These are phyloP conservation scores for Mortierella hygrophila DNA, from an alignment of 192 early-diverging fungal genomes.

Conservation along the genomic window DNA sequence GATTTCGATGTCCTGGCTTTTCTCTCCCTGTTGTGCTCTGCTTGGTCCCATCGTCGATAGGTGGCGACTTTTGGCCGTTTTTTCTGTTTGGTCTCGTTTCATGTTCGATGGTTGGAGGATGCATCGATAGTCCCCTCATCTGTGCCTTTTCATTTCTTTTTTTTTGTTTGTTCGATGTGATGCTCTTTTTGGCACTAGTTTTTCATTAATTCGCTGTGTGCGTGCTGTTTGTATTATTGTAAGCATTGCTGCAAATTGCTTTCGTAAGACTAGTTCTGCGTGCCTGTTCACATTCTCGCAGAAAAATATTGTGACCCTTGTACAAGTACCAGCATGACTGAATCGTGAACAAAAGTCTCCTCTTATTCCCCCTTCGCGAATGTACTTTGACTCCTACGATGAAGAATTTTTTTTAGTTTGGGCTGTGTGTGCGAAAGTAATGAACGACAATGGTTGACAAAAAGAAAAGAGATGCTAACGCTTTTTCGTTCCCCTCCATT, in stretches of 20 bases:
- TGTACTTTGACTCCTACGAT: no score
- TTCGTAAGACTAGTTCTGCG: neutral
- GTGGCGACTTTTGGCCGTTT: constrained; percentile 5
- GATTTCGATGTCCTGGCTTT: neutral
- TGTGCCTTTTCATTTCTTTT: neutral
- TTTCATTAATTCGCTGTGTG: neutral
- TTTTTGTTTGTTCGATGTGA: neutral
- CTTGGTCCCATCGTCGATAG: neutral
- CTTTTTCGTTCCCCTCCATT: no score
- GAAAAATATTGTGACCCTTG: neutral
- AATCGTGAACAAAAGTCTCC: no score
- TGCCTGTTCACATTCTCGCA: neutral
- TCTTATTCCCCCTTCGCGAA: no score
- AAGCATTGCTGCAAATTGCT: neutral
- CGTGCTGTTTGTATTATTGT: neutral
- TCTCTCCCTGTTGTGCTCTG: no score
- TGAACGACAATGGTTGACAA: no score
- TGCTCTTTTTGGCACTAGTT: neutral
- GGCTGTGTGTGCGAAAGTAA: no score
- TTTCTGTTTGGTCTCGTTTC: neutral
- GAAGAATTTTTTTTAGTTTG: no score
- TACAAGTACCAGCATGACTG: no score
- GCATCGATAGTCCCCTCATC: neutral
- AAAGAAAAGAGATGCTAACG: no score
- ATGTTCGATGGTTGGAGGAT: neutral